Percentiles rank a stretch among this genome's conserved stretches.
These are phyloP conservation scores for Phytophthora europaea DNA, from an alignment of 352 stramenopile species.

Conservation along the genomic window DNA sequence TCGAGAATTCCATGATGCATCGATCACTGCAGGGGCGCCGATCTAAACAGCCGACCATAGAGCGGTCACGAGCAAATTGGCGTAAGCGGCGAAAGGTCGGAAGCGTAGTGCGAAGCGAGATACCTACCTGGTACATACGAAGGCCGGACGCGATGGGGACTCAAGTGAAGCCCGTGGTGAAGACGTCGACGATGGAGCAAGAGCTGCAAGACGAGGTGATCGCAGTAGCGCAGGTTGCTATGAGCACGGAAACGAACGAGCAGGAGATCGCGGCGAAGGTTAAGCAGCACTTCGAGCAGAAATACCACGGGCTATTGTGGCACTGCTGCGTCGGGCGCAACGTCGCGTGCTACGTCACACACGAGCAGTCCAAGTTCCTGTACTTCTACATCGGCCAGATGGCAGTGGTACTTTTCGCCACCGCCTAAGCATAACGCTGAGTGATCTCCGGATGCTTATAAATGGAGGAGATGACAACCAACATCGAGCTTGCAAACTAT, in stretches of 20 bases:
- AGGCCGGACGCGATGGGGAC: constrained; percentile 46
- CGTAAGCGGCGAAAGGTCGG: constrained; percentile 25
- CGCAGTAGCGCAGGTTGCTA: constrained; percentile 77
- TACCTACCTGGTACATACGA: background rate
- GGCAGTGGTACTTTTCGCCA: constrained; percentile 94
- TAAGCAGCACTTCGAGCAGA: constrained; percentile 94
- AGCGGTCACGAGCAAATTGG: background rate
- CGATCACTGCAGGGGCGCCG: background rate
- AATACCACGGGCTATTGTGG: constrained; percentile 93
- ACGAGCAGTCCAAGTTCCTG: constrained; percentile 96
- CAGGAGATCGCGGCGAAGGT: constrained; percentile 93
- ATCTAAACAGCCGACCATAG: constrained; percentile 18
- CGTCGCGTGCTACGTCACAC: constrained; percentile 95
- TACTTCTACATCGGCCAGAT: constrained; percentile 98
- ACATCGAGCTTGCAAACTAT: constrained; percentile 29
- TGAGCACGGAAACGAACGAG: constrained; percentile 85
- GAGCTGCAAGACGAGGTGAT: constrained; percentile 90
- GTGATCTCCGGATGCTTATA: constrained; percentile 14
- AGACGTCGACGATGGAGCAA: constrained; percentile 90
- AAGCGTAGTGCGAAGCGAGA: background rate
- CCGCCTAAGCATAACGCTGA: constrained; percentile 47
- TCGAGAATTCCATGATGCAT: constrained; percentile 24
- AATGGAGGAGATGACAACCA: constrained; percentile 21
- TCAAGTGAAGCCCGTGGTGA: constrained; percentile 87
- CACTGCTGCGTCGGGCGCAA: constrained; percentile 96